Conservation (phyloP, 2,329 filamentous ascomycete species). For the Curvularia verruculosa region DNA sequence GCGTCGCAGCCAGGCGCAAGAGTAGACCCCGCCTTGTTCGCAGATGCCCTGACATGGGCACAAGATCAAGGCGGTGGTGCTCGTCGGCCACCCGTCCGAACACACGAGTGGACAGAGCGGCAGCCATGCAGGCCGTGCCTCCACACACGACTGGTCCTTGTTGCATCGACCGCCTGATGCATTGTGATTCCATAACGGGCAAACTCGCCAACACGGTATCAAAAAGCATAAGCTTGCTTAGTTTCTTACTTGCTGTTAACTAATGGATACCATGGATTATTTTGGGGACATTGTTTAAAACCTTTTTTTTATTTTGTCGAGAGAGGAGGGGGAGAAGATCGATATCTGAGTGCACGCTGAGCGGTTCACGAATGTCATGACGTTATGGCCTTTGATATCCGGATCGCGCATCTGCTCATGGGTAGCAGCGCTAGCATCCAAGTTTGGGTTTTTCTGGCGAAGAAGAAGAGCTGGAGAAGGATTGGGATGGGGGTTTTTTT, state of each 20-base stretch:
- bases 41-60: conserved; percentile 8
- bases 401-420: conserved; percentile 44
- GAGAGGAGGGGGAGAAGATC: conserved; percentile 27
- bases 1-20: conserved; percentile 78
- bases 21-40: conserved; percentile 45
- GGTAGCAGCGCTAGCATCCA: conserved; percentile 39
- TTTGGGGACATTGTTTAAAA: conserved; percentile 35
- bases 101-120: conserved; percentile 2
- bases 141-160: conserved; percentile 4
- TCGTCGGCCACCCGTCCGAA: not conserved
- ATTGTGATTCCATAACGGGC: conserved; percentile 6
- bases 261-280: conserved; percentile 44
- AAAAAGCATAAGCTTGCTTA: conserved; percentile 45
- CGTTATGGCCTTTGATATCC: conserved; percentile 51
- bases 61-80: conserved; percentile 1
- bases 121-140: conserved; percentile 6
- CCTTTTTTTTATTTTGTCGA: conserved; percentile 38
- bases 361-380: conserved; percentile 52
- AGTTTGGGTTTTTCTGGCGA: conserved; percentile 24
- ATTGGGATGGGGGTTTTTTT: conserved; percentile 20
- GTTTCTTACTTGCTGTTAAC: conserved; percentile 37
- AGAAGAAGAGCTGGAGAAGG: conserved; percentile 25
- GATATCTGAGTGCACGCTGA: conserved; percentile 45
- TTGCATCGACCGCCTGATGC: conserved; percentile 6
- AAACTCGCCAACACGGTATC: conserved; percentile 16